Evolutionary conservation across 73 alveolate genomes (phyloP), one percentile per base, ranked within the genome.

Genomic region (Blepharisma japonicum): DNA sequence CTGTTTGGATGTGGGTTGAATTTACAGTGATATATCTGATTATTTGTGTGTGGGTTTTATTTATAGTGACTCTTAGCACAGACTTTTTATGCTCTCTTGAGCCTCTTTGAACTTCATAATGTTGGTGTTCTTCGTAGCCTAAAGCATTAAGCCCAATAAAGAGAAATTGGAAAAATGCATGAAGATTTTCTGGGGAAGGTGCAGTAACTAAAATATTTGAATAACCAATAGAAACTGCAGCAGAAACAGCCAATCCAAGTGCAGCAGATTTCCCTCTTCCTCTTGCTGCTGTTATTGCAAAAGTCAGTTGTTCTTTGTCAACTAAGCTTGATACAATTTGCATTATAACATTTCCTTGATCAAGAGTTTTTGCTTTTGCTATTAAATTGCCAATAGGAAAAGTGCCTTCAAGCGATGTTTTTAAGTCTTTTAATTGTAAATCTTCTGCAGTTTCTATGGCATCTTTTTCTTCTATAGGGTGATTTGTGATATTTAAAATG

Each of bases 121-220:
- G 98, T 85, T 87, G 68, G 71, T 91, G 95, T 68, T 98, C 99
- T 72, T 89, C 89, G 81, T 87, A 97, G 79, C 96, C 95, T 68
- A 97, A 88, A 7, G 96, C 94, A 77, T 93, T 97, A 51, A 98
- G 90, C 55, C 99, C 99, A 77, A 89, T 89, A 71, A 92, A 87
- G 47, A 98, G 82, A 90, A 98, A 98, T 86, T 98, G 99, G 77
- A 98, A 98, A 80, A 98, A 90, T 7, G 99, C 96, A 68, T 89
- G n/a, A 14, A 47, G n/a, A 45, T 70, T 70, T 45, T 70, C 56
- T 14, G 80, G 80, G 27, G 32, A 55, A 7, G 99, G 98, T 14
- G 98, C 99, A 8, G 99, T 98, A 7, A 98, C 97, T 79, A 97
- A 95, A 55, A 97, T 94, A 89, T 97, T 98, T 80, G 98, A 89